Base-by-base conservation (phyloP, 257 asterid genomes). In the Nicotiana knightiana region DNA sequence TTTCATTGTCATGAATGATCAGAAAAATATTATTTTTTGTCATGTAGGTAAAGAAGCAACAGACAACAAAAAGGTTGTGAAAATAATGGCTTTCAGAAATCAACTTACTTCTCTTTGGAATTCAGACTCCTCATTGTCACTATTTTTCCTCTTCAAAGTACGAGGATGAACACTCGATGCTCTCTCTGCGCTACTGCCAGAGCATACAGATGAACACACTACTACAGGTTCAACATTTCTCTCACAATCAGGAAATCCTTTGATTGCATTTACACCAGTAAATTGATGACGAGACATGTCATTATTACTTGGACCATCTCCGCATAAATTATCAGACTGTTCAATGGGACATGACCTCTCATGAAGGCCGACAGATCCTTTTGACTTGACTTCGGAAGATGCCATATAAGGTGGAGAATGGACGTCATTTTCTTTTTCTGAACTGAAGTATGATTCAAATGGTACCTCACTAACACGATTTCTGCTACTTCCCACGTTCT, bases 191-290 rank as follows among this genome's bases (percentile, higher is more conserved):
- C 97, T 89, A 61, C 92, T 89, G 13, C 93, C 98, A 16, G 99
- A 96, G 83, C 98, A 93, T 7, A 93, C 98, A 73, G 99, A 96
- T 81, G 99, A 95, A 51, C 92, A 90, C 86, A 92, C 94, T 86
- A 90, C 90, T 84, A 84, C 83, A 63, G 91, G 91, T 85, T 94
- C 97, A 59, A 86, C 85, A 55, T 53, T 82, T 87, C 68, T 89
- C 85, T 93, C 96, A 37, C 86, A 86, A 71, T 86, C 88, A 9
- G 83, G 85, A 28, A 82, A 83, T 76, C 86, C 88, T 83, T 83
- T 90, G 13, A 54, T 73, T 13, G 82, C 65, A 81, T 81, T 80
- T 9, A 85, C 79, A 83, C 65, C 61, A 55, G 67, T 59, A 75
- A 76, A 76, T 64, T 4, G 85, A 73, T 64, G 80, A 2, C 4